A percentile compares a stretch with the other conserved stretches of the same genome.
Conservation (phyloP, 176 grass and related monocot genomes). For the Ensete ventricosum region DNA sequence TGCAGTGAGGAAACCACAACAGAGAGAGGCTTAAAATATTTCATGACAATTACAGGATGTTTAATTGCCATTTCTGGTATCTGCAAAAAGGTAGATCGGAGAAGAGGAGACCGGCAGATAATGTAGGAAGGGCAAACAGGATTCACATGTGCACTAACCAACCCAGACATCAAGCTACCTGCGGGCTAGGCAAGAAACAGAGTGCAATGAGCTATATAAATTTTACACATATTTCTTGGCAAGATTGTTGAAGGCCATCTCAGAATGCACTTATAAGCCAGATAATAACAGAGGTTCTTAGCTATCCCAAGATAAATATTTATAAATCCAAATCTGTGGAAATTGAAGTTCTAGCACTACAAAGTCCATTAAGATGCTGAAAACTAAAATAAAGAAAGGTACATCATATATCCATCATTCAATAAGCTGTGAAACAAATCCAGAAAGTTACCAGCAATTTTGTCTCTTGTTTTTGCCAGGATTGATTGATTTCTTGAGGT, state of each 20-base stretch:
- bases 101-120: constrained; percentile 4
- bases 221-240: too few relatives aligned
- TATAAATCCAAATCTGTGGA: too few relatives aligned
- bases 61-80: constrained; percentile 15
- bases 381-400: not conserved
- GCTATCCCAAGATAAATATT: not conserved
- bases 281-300: not conserved
- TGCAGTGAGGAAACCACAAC: constrained; percentile 25
- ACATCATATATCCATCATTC: too few relatives aligned
- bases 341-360: too few relatives aligned
- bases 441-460: too few relatives aligned
- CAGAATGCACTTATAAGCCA: too few relatives aligned
- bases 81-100: constrained; percentile 9
- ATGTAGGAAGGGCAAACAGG: constrained; percentile 8
- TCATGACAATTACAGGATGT: constrained; percentile 5
- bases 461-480: too few relatives aligned
- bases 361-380: not conserved
- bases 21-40: constrained; percentile 17
- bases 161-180: constrained; percentile 20
- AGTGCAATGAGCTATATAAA: not conserved
- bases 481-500: not conserved
- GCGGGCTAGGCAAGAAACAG: not conserved
- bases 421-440: too few relatives aligned
- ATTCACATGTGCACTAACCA: constrained; percentile 13
- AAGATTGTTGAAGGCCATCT: not conserved